phyloP scores from a whole-genome alignment of 768 basidiomycete genomes.

The Naganishia vishniacii region DNA sequence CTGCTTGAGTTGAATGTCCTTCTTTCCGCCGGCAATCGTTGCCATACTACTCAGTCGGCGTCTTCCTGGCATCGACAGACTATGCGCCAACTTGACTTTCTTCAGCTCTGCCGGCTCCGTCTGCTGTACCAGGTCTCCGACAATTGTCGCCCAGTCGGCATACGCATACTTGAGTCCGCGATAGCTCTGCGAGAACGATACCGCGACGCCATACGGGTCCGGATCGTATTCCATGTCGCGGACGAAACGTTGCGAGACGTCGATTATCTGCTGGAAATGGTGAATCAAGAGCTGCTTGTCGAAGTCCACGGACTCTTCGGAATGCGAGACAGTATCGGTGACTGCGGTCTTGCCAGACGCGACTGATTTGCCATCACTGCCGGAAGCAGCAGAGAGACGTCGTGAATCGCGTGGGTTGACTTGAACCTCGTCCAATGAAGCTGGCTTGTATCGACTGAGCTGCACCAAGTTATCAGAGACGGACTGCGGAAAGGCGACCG shows the following conservation, averaged over 20 bases:
- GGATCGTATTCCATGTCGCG: constrained; percentile 14
- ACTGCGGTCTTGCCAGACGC: too few relatives aligned
- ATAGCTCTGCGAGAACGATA: background rate
- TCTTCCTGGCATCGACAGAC: background rate
- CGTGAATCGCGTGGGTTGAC: too few relatives aligned
- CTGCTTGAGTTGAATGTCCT: background rate
- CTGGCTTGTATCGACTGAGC: background rate
- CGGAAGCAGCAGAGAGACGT: too few relatives aligned
- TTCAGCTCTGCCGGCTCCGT: background rate
- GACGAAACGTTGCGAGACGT: constrained; percentile 10
- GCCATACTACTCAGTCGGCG: background rate
- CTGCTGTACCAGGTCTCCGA: background rate
- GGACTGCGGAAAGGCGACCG: background rate
- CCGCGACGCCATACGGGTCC: background rate
- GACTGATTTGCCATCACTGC: too few relatives aligned
- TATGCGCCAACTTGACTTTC: background rate
- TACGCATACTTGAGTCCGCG: background rate
- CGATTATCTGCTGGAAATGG: constrained; percentile 6
- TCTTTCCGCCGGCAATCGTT: background rate
- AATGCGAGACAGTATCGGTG: too few relatives aligned
- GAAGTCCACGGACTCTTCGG: too few relatives aligned
- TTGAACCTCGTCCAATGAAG: too few relatives aligned
- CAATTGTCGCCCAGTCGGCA: constrained; percentile 2
- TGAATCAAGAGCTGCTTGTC: background rate
- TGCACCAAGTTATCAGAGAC: background rate